These are phyloP conservation scores for Hypoxylon sp. DNA, from an alignment of 2,329 filamentous ascomycete species.

Conservation along the genomic window DNA sequence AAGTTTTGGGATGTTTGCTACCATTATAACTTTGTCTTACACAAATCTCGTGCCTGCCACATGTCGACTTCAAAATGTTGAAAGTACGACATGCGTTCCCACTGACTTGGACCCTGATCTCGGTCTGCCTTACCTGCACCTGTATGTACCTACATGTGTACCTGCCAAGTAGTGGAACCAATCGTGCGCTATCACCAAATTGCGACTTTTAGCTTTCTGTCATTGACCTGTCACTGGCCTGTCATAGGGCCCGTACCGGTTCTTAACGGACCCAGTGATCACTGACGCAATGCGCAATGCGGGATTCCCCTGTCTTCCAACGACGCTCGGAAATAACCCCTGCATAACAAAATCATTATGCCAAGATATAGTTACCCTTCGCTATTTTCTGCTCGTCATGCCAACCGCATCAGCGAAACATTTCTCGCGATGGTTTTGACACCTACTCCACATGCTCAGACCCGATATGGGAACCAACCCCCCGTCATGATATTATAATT, in stretches of 20 bases:
- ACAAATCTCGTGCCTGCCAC: constrained; percentile 35
- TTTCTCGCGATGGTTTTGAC: constrained; percentile 38
- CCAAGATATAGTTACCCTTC: constrained; percentile 27
- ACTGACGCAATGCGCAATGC: constrained; percentile 47
- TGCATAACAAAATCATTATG: constrained; percentile 35
- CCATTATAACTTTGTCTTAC: constrained; percentile 32
- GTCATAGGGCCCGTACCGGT: neutral
- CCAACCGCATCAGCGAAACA: constrained; percentile 35
- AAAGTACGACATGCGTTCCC: constrained; percentile 19
- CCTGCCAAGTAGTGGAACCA: constrained; percentile 19
- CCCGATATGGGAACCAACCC: constrained; percentile 33
- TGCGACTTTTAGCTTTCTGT: constrained; percentile 30
- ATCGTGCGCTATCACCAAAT: constrained; percentile 29
- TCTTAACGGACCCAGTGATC: constrained; percentile 24
- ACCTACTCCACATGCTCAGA: constrained; percentile 35
- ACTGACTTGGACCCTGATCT: neutral
- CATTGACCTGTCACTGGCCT: constrained; percentile 8
- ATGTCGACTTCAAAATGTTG: constrained; percentile 23
- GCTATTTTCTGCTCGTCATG: constrained; percentile 35
- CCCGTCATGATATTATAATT: constrained; percentile 35
- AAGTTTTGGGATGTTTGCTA: constrained; percentile 23
- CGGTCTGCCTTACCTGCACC: neutral
- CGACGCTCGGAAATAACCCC: constrained; percentile 34
- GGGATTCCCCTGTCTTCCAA: constrained; percentile 40
- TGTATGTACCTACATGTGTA: neutral